Conservation (phyloP, 2,329 filamentous ascomycete genomes). For the Colletotrichum sp. region DNA sequence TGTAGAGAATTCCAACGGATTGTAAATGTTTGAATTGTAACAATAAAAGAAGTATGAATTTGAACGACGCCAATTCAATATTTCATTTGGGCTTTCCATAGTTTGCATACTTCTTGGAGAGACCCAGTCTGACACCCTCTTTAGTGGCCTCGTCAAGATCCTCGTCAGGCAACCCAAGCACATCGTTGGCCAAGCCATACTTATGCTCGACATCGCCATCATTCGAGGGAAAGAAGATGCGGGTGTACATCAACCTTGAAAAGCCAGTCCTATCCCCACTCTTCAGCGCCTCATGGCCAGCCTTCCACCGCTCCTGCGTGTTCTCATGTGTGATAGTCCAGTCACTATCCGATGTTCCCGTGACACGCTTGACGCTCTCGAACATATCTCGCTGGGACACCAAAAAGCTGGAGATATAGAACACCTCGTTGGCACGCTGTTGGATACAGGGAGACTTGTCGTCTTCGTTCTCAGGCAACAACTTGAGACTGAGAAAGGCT, state of each 20-base stretch:
- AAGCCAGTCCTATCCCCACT: conserved; percentile 47
- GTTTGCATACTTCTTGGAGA: not conserved
- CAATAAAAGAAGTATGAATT: not conserved
- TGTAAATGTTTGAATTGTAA: not conserved
- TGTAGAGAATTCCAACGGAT: not conserved
- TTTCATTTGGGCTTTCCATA: not conserved
- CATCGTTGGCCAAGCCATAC: conserved; percentile 48
- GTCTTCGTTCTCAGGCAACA: conserved; percentile 9
- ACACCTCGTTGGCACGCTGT: conserved; percentile 47
- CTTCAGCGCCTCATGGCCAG: conserved; percentile 50
- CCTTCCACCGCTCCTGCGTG: conserved; percentile 50
- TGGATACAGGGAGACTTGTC: conserved; percentile 13
- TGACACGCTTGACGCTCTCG: conserved; percentile 62
- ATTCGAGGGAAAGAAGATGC: conserved; percentile 54
- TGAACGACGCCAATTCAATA: not conserved
- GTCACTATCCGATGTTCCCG: conserved; percentile 60
- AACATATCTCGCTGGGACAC: conserved; percentile 70
- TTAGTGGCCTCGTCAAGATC: conserved; percentile 62
- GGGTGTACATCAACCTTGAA: conserved; percentile 56
- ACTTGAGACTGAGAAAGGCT: conserved; percentile 44
- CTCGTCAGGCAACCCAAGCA: conserved; percentile 63
- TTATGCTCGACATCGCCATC: conserved; percentile 47
- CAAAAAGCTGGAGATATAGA: conserved; percentile 62
- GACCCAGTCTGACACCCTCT: conserved; percentile 47
- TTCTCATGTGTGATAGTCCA: conserved; percentile 62